Evolutionary conservation across 139 green algal genomes (phyloP).

Genomic region (Chlamydomonas sphaeroides): DNA sequence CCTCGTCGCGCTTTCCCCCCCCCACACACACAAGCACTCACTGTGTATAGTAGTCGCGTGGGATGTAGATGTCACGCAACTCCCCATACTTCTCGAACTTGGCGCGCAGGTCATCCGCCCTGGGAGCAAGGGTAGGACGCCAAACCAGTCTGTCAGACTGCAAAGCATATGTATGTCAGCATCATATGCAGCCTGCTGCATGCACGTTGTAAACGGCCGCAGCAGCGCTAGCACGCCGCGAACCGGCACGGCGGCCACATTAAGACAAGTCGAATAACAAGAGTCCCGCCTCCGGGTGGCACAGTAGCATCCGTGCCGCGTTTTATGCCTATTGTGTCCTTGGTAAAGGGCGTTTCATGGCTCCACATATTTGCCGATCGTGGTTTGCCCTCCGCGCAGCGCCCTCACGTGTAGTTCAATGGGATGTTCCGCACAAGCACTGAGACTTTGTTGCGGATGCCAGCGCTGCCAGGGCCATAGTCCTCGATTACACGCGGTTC

Average conservation of each 20-base stretch:
- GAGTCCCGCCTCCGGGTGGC: too few relatives aligned
- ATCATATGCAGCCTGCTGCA: too few relatives aligned
- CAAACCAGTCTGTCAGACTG: not conserved
- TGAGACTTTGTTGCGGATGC: constrained; percentile 19
- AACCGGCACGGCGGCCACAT: too few relatives aligned
- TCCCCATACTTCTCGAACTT: constrained; percentile 77
- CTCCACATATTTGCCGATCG: too few relatives aligned
- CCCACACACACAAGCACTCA: too few relatives aligned
- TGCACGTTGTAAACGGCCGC: too few relatives aligned
- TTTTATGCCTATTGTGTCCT: not conserved
- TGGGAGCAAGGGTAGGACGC: not conserved
- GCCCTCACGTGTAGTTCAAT: constrained; percentile 20
- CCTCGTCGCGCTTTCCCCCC: too few relatives aligned
- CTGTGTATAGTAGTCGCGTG: constrained; percentile 78
- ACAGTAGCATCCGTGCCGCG: not conserved
- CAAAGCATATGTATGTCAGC: too few relatives aligned
- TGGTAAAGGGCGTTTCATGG: not conserved
- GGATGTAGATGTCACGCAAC: constrained; percentile 81
- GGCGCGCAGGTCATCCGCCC: constrained; percentile 66
- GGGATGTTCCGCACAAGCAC: constrained; percentile 33
- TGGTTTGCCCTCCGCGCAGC: not conserved
- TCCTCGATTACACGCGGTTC: not conserved
- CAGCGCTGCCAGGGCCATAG: constrained; percentile 12
- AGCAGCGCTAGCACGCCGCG: too few relatives aligned
- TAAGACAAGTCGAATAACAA: too few relatives aligned